These are phyloP conservation scores for Hanseniaspora pseudoguilliermondii DNA, from an alignment of 805 yeast species.

Conservation along the genomic window DNA sequence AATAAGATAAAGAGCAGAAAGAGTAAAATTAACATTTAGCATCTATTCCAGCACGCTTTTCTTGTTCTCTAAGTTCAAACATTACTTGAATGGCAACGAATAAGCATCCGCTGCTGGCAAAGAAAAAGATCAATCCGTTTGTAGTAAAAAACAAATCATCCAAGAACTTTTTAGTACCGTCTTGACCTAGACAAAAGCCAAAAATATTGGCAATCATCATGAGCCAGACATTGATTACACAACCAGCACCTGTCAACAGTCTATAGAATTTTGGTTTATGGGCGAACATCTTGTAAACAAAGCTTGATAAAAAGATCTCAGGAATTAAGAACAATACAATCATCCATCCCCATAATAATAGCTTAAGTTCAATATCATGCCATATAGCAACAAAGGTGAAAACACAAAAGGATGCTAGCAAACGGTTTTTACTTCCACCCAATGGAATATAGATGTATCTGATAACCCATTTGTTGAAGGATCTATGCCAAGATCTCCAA, in stretches of 20 bases:
- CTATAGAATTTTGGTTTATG: constrained; percentile 55
- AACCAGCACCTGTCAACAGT: constrained; percentile 74
- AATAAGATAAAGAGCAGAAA: not conserved
- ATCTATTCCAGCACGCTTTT: constrained; percentile 69
- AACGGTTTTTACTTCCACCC: constrained; percentile 66
- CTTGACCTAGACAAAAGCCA: constrained; percentile 88
- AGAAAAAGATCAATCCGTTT: constrained; percentile 51
- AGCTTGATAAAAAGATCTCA: constrained; percentile 52
- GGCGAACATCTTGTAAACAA: constrained; percentile 27
- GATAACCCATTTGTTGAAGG: constrained; percentile 79
- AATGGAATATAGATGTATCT: constrained; percentile 83
- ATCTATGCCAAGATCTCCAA: constrained; percentile 98
- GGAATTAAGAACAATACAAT: constrained; percentile 79
- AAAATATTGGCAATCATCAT: constrained; percentile 94
- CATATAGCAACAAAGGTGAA: constrained; percentile 93
- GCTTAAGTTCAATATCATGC: constrained; percentile 88
- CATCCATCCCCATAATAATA: constrained; percentile 93
- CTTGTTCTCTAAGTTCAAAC: constrained; percentile 85
- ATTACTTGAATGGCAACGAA: constrained; percentile 83
- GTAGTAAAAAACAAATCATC: constrained; percentile 59
- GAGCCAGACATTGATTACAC: constrained; percentile 84
- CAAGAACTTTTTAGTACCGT: constrained; percentile 60
- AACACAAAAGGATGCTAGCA: constrained; percentile 68
- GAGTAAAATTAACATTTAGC: constrained; percentile 45
- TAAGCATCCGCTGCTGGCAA: constrained; percentile 48